phyloP scores from a whole-genome alignment of 2,329 filamentous ascomycete genomes.

The Epichloe aotearoae region DNA sequence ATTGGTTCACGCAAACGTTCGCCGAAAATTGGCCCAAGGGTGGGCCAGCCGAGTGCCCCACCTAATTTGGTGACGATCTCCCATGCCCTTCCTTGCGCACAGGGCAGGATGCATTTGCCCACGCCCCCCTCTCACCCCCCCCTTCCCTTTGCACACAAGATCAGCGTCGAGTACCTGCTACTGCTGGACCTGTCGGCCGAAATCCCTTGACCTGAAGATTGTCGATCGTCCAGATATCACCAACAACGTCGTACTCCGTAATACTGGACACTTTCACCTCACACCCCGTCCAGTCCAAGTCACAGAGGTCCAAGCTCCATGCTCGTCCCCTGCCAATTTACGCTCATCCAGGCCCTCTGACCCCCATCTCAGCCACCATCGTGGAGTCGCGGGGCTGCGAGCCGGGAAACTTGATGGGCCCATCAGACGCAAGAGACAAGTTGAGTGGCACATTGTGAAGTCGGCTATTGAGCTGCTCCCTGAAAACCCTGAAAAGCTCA shows the following conservation, averaged over 20 bases:
- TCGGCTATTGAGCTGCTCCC: no score
- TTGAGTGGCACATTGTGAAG: no score
- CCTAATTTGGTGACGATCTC: conserved; percentile 3
- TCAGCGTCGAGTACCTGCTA: not conserved
- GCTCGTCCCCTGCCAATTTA: not conserved
- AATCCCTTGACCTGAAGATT: not conserved
- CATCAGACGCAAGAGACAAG: no score
- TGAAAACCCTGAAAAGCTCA: no score
- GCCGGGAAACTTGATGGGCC: not conserved
- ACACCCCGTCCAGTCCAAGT: not conserved
- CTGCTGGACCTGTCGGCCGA: conserved; percentile 4
- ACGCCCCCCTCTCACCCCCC: not conserved
- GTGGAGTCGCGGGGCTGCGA: conserved; percentile 1
- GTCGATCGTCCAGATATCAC: not conserved
- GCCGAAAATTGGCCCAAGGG: conserved; percentile 4
- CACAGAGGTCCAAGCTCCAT: not conserved
- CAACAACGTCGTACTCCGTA: no score
- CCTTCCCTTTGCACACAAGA: not conserved
- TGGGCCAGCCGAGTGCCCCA: not conserved
- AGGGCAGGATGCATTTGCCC: not conserved
- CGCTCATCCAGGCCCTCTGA: not conserved
- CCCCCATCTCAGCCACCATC: not conserved
- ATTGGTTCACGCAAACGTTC: conserved; percentile 2
- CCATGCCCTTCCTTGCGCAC: not conserved
- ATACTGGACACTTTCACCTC: not conserved